Conservation (phyloP, 768 basidiomycete species). For the Pilatotrama ljubarskyi region DNA sequence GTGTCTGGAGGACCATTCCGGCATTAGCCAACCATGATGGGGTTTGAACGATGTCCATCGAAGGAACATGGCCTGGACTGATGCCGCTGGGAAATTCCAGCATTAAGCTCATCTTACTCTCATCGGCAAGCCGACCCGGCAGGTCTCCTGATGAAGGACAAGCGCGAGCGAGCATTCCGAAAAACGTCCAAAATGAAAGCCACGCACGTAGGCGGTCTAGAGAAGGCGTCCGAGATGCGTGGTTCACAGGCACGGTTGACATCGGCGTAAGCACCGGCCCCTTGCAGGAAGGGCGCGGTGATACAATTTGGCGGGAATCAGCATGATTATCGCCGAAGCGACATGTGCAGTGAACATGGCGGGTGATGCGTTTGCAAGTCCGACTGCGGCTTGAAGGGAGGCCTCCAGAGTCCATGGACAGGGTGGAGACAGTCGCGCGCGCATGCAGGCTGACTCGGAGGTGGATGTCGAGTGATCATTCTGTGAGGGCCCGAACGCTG, state of each 20-base stretch:
- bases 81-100: background rate
- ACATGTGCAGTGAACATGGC: background rate
- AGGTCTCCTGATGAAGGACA: too few species aligned
- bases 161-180: too few species aligned
- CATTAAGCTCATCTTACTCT: too few species aligned
- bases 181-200: too few species aligned
- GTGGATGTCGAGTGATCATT: background rate
- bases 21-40: too few species aligned
- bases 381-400: background rate
- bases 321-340: conserved; percentile 4
- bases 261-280: background rate
- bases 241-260: background rate
- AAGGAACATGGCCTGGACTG: background rate
- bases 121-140: too few species aligned
- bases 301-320: background rate
- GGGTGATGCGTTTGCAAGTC: background rate
- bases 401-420: background rate
- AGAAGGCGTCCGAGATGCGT: too few species aligned
- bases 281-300: background rate
- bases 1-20: too few species aligned
- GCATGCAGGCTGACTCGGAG: too few species aligned
- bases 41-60: background rate
- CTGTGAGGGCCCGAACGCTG: background rate
- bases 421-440: background rate
- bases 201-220: too few species aligned